Percentiles rank a stretch among this genome's conserved stretches.
These are phyloP conservation scores for Scenedesmus sp. DNA, from an alignment of 163 green algal genomes.

Conservation along the genomic window DNA sequence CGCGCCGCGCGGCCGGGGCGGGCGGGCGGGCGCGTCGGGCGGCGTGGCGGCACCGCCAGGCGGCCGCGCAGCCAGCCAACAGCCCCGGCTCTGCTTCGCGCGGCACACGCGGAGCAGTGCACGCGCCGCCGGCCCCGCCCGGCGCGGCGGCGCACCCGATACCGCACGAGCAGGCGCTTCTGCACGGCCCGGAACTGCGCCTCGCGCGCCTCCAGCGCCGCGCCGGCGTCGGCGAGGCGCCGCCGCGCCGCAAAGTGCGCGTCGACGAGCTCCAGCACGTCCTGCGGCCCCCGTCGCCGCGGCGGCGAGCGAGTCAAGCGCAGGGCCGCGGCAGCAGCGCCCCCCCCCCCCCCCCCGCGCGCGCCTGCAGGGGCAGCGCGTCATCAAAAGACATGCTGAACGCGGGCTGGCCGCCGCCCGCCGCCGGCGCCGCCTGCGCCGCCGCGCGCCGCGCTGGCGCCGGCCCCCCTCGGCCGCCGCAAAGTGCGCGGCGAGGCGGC, in stretches of 20 bases:
- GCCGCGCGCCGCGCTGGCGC: background rate
- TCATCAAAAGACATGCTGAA: slow-evolving; percentile 51
- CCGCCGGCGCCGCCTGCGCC: background rate
- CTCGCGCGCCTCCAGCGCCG: slow-evolving; percentile 56
- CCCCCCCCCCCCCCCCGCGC: too few relatives aligned
- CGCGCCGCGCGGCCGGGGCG: too few relatives aligned
- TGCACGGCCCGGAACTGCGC: slow-evolving; percentile 65
- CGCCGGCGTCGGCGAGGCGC: slow-evolving; percentile 2
- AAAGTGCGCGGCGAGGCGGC: slow-evolving; percentile 61
- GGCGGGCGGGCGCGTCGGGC: too few relatives aligned
- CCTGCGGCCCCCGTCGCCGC: too few relatives aligned
- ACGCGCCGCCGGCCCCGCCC: background rate
- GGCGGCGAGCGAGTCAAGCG: too few relatives aligned
- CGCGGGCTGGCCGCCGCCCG: background rate
- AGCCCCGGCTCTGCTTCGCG: too few relatives aligned
- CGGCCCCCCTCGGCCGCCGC: slow-evolving; percentile 42
- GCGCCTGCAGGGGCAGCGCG: slow-evolving; percentile 65
- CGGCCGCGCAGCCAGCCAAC: too few relatives aligned
- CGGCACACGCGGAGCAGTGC: too few relatives aligned
- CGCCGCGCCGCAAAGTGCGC: slow-evolving; percentile 58
- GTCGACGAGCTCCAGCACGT: slow-evolving; percentile 61
- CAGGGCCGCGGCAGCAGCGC: background rate
- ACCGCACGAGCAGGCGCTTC: slow-evolving; percentile 77
- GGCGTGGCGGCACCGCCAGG: too few relatives aligned
- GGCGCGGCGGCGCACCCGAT: slow-evolving; percentile 51